Percentiles rank a stretch among this genome's conserved stretches.
Conservation (phyloP, 2,329 filamentous ascomycete species). For the Amphichorda felina region DNA sequence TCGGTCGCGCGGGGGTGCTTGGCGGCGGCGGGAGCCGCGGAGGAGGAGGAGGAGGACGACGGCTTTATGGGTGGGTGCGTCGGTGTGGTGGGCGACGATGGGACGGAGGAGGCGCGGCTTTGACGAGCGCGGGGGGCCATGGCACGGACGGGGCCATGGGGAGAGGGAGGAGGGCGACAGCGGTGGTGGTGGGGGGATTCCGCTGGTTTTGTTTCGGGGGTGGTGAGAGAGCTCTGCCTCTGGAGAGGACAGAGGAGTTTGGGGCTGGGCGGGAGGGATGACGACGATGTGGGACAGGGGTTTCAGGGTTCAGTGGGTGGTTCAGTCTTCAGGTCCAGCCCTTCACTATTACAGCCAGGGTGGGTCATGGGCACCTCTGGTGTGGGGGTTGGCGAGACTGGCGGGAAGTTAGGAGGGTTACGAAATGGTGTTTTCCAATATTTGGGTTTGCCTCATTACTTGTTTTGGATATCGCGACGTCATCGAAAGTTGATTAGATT, state of each 20-base stretch:
- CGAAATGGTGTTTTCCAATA: no score
- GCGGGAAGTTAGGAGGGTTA: no score
- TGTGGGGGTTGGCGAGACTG: no score
- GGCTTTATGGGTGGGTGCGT: neutral
- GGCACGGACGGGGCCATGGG: conserved; percentile 1
- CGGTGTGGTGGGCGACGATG: conserved; percentile 2
- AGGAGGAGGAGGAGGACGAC: neutral
- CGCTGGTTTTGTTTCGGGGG: neutral
- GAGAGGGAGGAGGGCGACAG: neutral
- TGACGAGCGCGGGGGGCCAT: conserved; percentile 1
- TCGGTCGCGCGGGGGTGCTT: neutral
- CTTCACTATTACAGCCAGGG: no score
- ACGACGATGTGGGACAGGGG: conserved; percentile 2
- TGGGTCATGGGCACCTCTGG: no score
- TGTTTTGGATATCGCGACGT: no score
- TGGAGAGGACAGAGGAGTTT: no score
- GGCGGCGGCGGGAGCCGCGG: neutral
- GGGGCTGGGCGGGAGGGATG: conserved; percentile 9
- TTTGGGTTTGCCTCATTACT: no score
- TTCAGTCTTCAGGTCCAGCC: no score
- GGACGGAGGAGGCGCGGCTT: conserved; percentile 5
- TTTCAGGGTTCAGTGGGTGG: neutral
- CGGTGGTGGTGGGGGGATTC: no score
- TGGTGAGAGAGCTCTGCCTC: no score
- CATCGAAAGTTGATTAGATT: no score